A percentile compares a stretch with the other conserved stretches of the same genome.
Evolutionary conservation across 805 yeast genomes (phyloP).

Genomic region (Ogataea pilisensis): DNA sequence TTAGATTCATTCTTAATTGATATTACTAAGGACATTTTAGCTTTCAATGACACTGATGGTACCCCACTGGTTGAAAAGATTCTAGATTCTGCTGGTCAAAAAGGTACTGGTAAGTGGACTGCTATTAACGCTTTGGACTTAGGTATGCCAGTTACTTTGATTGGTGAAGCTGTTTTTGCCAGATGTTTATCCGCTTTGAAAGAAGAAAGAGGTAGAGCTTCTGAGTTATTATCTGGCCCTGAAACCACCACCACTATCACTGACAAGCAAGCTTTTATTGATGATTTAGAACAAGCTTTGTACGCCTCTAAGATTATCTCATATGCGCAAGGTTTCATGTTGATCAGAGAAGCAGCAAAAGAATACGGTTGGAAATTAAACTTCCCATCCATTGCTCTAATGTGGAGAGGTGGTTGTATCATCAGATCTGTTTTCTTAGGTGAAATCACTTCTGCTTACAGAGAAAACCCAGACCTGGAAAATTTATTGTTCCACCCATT

Average conservation of each 20-base stretch:
- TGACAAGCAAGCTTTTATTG: slow-evolving; percentile 81
- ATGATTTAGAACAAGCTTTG: slow-evolving; percentile 94
- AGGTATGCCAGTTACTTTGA: slow-evolving; percentile 97
- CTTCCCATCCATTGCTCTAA: slow-evolving; percentile 96
- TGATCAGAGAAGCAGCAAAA: slow-evolving; percentile 96
- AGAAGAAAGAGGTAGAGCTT: slow-evolving; percentile 84
- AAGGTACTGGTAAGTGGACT: slow-evolving; percentile 99
- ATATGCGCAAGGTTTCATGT: slow-evolving; percentile 99
- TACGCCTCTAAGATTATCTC: slow-evolving; percentile 98
- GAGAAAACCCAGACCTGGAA: slow-evolving; percentile 88
- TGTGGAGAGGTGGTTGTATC: slow-evolving; percentile 99
- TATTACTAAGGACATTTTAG: slow-evolving; percentile 92
- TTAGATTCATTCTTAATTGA: slow-evolving; percentile 95
- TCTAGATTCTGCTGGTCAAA: slow-evolving; percentile 96
- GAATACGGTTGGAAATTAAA: slow-evolving; percentile 96
- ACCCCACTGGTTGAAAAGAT: slow-evolving; percentile 94
- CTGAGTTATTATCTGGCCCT: slow-evolving; percentile 79
- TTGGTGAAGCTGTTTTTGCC: slow-evolving; percentile 98
- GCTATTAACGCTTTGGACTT: slow-evolving; percentile 96
- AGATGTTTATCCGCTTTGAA: slow-evolving; percentile 94
- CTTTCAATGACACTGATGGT: slow-evolving; percentile 85
- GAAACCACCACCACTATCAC: slow-evolving; percentile 58
- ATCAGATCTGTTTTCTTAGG: slow-evolving; percentile 97
- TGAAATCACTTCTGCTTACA: slow-evolving; percentile 95
- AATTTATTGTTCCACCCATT: slow-evolving; percentile 93